Evolutionary conservation across 2,329 filamentous ascomycete genomes (phyloP).

Genomic region (Aspergillaceae sp.): DNA sequence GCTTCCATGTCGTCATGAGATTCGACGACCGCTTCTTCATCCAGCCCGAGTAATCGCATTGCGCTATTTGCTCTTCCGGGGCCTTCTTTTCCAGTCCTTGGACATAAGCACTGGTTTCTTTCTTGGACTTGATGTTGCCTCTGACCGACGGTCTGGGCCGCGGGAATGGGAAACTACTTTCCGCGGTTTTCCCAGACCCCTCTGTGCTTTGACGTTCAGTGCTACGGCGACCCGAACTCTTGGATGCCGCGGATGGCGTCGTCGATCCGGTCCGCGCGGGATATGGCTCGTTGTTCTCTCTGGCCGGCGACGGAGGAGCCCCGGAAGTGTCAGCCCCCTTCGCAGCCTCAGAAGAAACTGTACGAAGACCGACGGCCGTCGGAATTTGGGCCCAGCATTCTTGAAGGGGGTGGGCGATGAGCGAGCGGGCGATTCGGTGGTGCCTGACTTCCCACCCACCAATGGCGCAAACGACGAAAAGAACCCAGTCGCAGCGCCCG

Average conservation of each 20-base stretch:
- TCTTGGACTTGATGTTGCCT: constrained; percentile 62
- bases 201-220: constrained; percentile 62
- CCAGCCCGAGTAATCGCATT: constrained; percentile 92
- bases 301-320: constrained; percentile 37
- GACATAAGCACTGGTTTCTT: constrained; percentile 88
- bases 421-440: constrained; percentile 44
- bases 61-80: constrained; percentile 73
- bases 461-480: constrained; percentile 41
- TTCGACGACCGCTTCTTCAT: constrained; percentile 99
- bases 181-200: constrained; percentile 41
- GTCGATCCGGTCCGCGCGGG: constrained; percentile 69
- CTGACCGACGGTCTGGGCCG: constrained; percentile 45
- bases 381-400: constrained; percentile 53
- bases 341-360: constrained; percentile 57
- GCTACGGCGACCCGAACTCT: constrained; percentile 73
- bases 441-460: constrained; percentile 30
- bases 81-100: constrained; percentile 73
- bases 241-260: constrained; percentile 52
- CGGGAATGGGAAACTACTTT: constrained; percentile 40
- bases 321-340: constrained; percentile 41
- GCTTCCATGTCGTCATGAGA: constrained; percentile 96
- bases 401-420: constrained; percentile 42
- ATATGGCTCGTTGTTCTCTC: constrained; percentile 50
- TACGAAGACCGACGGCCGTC: constrained; percentile 63
- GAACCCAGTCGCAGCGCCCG: constrained; percentile 29